Evolutionary conservation across 345 rosid species (phyloP).

Genomic region (Ailanthus altissimus): DNA sequence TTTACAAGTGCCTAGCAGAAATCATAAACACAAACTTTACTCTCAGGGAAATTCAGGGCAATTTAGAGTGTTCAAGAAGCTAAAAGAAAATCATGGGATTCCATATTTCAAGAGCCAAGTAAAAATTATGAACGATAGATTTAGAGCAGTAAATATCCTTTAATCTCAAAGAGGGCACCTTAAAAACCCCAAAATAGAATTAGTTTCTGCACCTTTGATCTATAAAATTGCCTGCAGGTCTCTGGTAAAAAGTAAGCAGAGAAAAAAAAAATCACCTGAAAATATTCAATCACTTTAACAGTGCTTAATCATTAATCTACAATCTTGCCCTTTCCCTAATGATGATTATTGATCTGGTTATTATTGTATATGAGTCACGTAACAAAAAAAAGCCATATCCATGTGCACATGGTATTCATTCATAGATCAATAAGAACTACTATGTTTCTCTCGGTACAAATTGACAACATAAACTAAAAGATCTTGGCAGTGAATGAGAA

Average conservation of each 20-base stretch:
- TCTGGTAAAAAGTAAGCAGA: not conserved
- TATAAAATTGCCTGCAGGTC: not conserved
- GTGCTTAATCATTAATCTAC: not conserved
- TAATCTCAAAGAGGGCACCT: not conserved
- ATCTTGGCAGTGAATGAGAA: not conserved
- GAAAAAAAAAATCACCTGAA: slow-evolving; percentile 3
- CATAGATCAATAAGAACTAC: not conserved
- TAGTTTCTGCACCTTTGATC: not conserved
- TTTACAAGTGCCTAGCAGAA: slow-evolving; percentile 61
- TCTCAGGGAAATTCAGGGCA: slow-evolving; percentile 1
- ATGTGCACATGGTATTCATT: not conserved
- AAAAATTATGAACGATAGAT: not conserved
- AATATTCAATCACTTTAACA: not conserved
- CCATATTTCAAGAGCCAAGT: not conserved
- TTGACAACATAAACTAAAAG: not conserved
- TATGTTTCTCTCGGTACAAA: not conserved
- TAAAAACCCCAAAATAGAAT: not conserved
- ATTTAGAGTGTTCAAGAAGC: slow-evolving; percentile 8
- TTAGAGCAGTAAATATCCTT: not conserved
- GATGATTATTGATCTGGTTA: not conserved
- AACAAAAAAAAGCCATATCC: not conserved
- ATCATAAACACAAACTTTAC: slow-evolving; percentile 15
- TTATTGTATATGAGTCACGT: not conserved
- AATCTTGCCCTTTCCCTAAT: not conserved
- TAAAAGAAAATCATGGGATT: not conserved